These are phyloP conservation scores for Magnolia sinica DNA, from an alignment of 164 flowering plant genomes.

Conservation along the genomic window DNA sequence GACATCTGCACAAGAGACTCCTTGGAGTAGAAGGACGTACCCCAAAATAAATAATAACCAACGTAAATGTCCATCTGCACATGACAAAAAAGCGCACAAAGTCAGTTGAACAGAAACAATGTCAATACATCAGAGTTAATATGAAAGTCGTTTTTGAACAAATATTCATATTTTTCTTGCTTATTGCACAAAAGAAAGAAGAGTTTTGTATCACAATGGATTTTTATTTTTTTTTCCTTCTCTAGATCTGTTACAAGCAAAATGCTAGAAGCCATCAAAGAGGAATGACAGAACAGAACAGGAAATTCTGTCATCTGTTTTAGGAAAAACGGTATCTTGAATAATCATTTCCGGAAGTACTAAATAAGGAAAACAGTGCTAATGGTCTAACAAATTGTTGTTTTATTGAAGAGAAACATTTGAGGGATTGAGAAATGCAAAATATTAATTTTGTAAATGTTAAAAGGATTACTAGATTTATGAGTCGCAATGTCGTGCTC, in stretches of 20 bases:
- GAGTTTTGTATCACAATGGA: too few relatives aligned
- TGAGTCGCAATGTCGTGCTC: too few relatives aligned
- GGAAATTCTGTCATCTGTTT: neutral
- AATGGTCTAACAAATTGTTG: neutral
- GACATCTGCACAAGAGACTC: neutral
- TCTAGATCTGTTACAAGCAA: neutral
- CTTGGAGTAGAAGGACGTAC: constrained; percentile 38
- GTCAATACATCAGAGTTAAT: neutral
- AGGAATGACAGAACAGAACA: neutral
- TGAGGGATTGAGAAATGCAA: neutral
- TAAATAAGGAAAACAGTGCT: neutral
- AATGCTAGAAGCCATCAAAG: neutral
- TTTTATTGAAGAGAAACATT: neutral
- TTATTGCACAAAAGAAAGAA: neutral
- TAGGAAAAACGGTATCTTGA: too few relatives aligned
- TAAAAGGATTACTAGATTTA: too few relatives aligned
- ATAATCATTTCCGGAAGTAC: too few relatives aligned
- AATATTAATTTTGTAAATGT: too few relatives aligned
- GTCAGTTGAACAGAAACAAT: constrained; percentile 1
- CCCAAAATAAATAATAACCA: constrained; percentile 85
- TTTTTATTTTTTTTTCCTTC: too few relatives aligned
- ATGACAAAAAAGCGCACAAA: constrained; percentile 12
- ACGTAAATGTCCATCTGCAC: constrained; percentile 82
- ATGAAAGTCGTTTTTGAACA: neutral
- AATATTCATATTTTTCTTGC: neutral